Conservation (phyloP, 2,329 filamentous ascomycete genomes). For the Colletotrichum phormii region DNA sequence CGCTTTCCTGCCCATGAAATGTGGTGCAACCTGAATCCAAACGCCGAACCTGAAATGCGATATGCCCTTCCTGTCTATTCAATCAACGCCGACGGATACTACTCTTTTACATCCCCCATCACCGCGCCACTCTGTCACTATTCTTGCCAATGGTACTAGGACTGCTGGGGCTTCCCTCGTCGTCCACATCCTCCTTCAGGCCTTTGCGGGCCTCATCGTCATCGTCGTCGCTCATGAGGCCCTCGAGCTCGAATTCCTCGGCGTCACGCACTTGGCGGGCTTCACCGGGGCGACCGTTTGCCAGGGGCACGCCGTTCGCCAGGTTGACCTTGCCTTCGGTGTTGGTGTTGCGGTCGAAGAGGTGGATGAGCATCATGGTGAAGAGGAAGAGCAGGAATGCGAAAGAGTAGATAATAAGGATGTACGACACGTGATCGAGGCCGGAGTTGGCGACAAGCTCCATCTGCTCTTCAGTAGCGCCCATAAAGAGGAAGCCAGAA, state of each 20-base stretch:
- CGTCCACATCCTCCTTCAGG: conserved; percentile 81
- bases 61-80: conserved; percentile 29
- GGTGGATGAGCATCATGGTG: conserved; percentile 83
- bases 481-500: conserved; percentile 96
- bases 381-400: conserved; percentile 94
- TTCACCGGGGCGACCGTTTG: conserved; percentile 52
- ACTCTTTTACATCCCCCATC: not conserved
- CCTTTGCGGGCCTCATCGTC: conserved; percentile 61
- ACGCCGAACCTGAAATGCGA: conserved; percentile 30
- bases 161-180: conserved; percentile 54
- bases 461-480: conserved; percentile 98
- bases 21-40: conserved; percentile 21
- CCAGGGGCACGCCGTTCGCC: conserved; percentile 48
- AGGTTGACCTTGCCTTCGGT: conserved; percentile 51
- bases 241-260: conserved; percentile 88
- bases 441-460: conserved; percentile 76
- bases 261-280: conserved; percentile 76
- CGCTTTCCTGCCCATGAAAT: conserved; percentile 21
- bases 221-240: conserved; percentile 84
- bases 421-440: conserved; percentile 91
- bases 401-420: conserved; percentile 90
- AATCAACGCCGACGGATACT: not conserved
- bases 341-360: conserved; percentile 77
- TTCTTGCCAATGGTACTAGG: conserved; percentile 60
- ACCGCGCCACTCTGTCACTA: conserved; percentile 48